A percentile compares a stretch with the other conserved stretches of the same genome.
phyloP scores from a whole-genome alignment of 2,329 filamentous ascomycete species.

The Talaromyces piceae region DNA sequence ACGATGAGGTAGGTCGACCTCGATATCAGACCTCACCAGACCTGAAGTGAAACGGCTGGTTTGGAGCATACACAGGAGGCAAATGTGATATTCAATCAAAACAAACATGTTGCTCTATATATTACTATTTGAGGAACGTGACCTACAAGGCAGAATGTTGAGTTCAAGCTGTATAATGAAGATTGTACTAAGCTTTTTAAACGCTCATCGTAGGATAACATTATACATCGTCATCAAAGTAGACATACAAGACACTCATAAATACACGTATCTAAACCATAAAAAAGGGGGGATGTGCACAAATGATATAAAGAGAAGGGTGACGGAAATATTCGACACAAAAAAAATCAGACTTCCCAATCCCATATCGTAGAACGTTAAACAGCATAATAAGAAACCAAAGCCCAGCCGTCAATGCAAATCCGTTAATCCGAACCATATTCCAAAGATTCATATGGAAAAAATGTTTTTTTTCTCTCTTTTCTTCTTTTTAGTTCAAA shows the following conservation, averaged over 20 bases:
- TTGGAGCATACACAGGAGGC: slow-evolving; percentile 25
- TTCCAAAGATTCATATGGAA: too few species aligned
- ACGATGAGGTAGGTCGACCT: too few species aligned
- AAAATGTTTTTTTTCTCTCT: neutral
- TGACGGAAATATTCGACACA: neutral
- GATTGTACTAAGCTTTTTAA: neutral
- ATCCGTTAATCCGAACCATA: neutral
- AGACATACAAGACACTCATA: slow-evolving; percentile 1
- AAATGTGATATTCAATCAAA: too few species aligned
- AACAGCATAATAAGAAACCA: too few species aligned
- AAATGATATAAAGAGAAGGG: too few species aligned
- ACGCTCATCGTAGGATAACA: slow-evolving; percentile 1
- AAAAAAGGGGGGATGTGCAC: neutral
- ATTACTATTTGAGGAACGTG: too few species aligned
- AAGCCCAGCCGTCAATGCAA: neutral
- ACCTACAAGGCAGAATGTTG: neutral
- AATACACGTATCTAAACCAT: slow-evolving; percentile 4
- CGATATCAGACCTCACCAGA: slow-evolving; percentile 25
- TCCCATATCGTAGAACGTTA: neutral
- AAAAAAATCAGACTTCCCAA: neutral
- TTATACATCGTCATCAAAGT: slow-evolving; percentile 6
- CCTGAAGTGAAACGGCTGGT: slow-evolving; percentile 33
- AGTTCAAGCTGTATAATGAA: neutral
- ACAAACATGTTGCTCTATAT: too few species aligned
- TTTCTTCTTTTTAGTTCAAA: neutral